Base-by-base conservation (phyloP, 805 yeast genomes). In the Debaryomyces maramus region DNA sequence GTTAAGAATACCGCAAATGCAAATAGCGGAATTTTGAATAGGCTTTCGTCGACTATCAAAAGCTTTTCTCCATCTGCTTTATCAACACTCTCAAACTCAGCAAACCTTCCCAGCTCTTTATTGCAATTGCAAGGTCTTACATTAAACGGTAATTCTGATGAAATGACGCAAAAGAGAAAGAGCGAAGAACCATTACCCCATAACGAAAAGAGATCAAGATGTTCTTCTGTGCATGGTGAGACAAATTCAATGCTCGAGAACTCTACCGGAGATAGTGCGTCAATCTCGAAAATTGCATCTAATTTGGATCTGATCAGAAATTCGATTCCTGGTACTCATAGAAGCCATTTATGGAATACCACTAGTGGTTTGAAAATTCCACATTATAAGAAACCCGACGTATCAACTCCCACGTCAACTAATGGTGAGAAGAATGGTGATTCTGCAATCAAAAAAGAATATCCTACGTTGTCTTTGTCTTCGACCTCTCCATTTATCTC, bases 401-500 rank as follows among this genome's bases (percentile, higher is more conserved):
- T 32, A 28, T 7, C 13, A n/a, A 14, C 24, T 11, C 22, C 21
- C 1, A 13, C 32, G 22, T 13, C 13, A 6, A 18, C 8, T 6
- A 22, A 22, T 24, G 21, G 29, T 4, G 38, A 27, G 6, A 21
- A 18, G 14, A 10, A n/a, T 15, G 22, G 18, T 29, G 20, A 39
- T 13, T 36, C 36, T 5, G 34, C 24, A 15, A 18, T 32, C 13
- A 44, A 38, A 16, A 35, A 28, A n/a, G 52, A 48, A 26, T 38
- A 44, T 20, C 51, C 57, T 15, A 44, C 53, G 1, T 41, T 53
- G 30, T 44, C 48, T 14, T 40, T 55, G 27, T 51, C 56, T 6
- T 36, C 45, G 3, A 32, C 53, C 2, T 61, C 66, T 2, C 67
- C 67, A 19, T 61, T 61, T 33, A 50, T 61, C 23, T 61, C 67